These are phyloP conservation scores for Nicotiana noctiflora DNA, from an alignment of 257 asterid genomes.

Conservation along the genomic window DNA sequence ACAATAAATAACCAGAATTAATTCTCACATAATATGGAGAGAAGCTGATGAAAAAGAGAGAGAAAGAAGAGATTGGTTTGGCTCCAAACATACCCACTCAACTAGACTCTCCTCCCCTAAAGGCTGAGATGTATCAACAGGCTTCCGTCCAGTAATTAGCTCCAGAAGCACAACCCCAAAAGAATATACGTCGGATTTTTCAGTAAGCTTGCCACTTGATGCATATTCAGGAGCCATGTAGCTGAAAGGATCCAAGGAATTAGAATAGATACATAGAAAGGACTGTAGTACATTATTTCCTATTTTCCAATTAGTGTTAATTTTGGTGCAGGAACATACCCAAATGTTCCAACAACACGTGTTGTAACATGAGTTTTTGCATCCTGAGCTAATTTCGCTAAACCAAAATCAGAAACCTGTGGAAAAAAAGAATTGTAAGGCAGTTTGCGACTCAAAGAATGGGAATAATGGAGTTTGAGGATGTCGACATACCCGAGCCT, in stretches of 20 bases:
- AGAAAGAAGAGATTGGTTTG: neutral
- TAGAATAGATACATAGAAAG: neutral
- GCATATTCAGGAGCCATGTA: conserved; percentile 99
- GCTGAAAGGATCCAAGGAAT: conserved; percentile 30
- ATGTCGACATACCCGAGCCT: conserved; percentile 65
- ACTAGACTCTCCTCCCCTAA: conserved; percentile 88
- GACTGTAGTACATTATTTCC: neutral
- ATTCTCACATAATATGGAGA: neutral
- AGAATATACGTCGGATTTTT: conserved; percentile 77
- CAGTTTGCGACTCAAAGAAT: neutral
- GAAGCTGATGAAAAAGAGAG: neutral
- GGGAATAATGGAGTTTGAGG: neutral
- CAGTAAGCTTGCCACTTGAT: conserved; percentile 86
- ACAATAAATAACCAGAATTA: neutral
- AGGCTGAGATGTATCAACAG: conserved; percentile 90
- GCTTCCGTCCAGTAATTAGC: conserved; percentile 81
- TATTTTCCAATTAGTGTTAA: neutral
- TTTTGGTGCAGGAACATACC: conserved; percentile 35
- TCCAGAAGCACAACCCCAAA: conserved; percentile 92
- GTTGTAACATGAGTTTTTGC: conserved; percentile 72
- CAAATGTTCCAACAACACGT: conserved; percentile 94
- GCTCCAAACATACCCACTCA: conserved; percentile 70
- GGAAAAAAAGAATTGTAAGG: conserved; percentile 4
- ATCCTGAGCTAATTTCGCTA: conserved; percentile 85
- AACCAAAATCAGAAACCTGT: conserved; percentile 95